These are phyloP conservation scores for Naegleria lovaniensis DNA, from an alignment of 208 protist genomes.

Conservation along the genomic window DNA sequence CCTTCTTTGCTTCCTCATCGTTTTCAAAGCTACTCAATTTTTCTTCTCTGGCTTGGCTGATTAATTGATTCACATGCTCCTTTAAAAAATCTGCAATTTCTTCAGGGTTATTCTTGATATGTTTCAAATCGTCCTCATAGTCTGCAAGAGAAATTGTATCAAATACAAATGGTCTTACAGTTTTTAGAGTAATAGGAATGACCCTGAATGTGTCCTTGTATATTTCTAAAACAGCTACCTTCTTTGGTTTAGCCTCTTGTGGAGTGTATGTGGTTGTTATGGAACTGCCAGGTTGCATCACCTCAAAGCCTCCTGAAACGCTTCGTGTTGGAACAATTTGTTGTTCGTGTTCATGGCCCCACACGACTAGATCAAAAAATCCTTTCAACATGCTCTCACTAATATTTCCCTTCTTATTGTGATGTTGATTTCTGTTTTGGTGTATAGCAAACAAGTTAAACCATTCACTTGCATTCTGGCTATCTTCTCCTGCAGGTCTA, in stretches of 20 bases:
- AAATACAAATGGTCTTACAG: constrained; percentile 81
- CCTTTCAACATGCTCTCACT: constrained; percentile 79
- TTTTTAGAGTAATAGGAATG: constrained; percentile 66
- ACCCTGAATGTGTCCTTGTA: constrained; percentile 56
- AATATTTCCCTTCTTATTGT: constrained; percentile 71
- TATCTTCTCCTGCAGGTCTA: constrained; percentile 46
- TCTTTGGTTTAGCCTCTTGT: constrained; percentile 87
- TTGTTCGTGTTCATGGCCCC: constrained; percentile 99
- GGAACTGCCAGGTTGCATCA: constrained; percentile 93
- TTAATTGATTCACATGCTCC: constrained; percentile 48
- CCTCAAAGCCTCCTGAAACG: constrained; percentile 66
- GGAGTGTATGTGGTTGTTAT: constrained; percentile 85
- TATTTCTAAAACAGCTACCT: constrained; percentile 76
- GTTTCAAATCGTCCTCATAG: constrained; percentile 38
- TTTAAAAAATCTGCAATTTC: constrained; percentile 43
- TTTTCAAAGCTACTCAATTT: background rate
- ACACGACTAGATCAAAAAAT: constrained; percentile 93
- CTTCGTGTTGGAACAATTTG: constrained; percentile 73
- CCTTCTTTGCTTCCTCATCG: background rate
- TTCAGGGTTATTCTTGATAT: constrained; percentile 38
- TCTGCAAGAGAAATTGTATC: constrained; percentile 64
- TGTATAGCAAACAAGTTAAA: constrained; percentile 96
- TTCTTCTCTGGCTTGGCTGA: constrained; percentile 37
- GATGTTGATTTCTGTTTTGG: constrained; percentile 81
- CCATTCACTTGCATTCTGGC: constrained; percentile 71